phyloP scores from a whole-genome alignment of 257 asterid genomes.

The Marsdenia floribunda region DNA sequence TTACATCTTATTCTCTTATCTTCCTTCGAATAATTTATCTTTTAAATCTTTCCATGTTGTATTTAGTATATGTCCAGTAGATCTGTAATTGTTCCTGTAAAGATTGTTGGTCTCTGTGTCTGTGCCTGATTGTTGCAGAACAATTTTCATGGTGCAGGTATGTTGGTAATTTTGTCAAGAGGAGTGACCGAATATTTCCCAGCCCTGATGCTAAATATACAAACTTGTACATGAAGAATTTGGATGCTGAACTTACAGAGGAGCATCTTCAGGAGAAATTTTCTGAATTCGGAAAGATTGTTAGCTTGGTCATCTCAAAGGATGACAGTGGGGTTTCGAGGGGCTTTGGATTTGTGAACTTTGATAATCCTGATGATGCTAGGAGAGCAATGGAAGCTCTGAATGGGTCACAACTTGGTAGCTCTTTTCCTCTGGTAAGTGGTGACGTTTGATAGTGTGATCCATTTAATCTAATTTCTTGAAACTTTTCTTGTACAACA shows the following conservation, averaged over 20 bases:
- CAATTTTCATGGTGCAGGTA: conserved; percentile 30
- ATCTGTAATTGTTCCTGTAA: not conserved
- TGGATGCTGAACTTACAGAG: conserved; percentile 38
- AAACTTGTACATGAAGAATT: conserved; percentile 44
- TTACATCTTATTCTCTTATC: conserved; percentile 12
- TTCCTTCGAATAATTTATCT: not conserved
- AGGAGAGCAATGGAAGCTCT: conserved; percentile 41
- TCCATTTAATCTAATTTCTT: conserved; percentile 10
- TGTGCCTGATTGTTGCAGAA: not conserved
- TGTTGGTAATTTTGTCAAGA: conserved; percentile 47
- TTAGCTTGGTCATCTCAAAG: conserved; percentile 37
- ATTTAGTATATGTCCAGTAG: not conserved
- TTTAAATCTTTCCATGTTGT: not conserved
- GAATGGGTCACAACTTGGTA: conserved; percentile 65
- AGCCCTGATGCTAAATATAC: conserved; percentile 38
- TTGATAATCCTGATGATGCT: conserved; percentile 49
- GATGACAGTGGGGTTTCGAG: conserved; percentile 41
- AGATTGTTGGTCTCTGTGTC: not conserved
- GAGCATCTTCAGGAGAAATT: conserved; percentile 38
- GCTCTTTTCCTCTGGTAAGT: conserved; percentile 15
- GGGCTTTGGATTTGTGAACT: conserved; percentile 58
- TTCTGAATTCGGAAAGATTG: conserved; percentile 46
- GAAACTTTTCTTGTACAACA: conserved; percentile 20
- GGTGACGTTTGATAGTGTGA: conserved; percentile 1
- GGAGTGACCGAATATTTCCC: conserved; percentile 33